Conservation (phyloP, 1,284 basidiomycete genomes). For the Somion occarium region DNA sequence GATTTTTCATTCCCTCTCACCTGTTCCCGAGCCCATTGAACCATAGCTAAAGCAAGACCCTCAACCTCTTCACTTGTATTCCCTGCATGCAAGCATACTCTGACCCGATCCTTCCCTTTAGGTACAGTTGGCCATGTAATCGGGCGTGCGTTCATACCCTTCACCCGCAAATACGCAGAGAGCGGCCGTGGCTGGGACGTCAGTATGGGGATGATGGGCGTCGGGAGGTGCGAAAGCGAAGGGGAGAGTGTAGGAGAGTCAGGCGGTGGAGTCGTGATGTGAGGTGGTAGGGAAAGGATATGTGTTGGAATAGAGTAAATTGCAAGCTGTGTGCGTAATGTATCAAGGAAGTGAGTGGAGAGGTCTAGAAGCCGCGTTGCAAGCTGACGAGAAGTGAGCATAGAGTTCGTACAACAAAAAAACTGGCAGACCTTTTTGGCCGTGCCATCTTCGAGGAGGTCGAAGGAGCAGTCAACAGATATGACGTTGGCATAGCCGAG, state of each 20-base stretch:
- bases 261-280: conserved; percentile 16
- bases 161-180: conserved; percentile 54
- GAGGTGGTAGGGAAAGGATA: conserved; percentile 37
- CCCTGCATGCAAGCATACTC: conserved; percentile 79
- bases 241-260: conserved; percentile 11
- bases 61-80: conserved; percentile 67
- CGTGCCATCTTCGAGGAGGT: conserved; percentile 68
- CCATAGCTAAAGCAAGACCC: conserved; percentile 36
- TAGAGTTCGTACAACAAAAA: conserved; percentile 12
- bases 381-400: conserved; percentile 36
- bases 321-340: conserved; percentile 31
- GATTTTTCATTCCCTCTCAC: conserved; percentile 1
- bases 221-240: conserved; percentile 21
- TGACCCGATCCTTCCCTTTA: conserved; percentile 75
- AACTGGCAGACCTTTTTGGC: conserved; percentile 43
- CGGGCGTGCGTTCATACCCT: conserved; percentile 69
- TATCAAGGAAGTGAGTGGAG: conserved; percentile 33
- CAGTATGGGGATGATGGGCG: conserved; percentile 85
- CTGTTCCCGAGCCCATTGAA: conserved; percentile 27
- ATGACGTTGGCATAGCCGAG: conserved; percentile 73
- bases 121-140: conserved; percentile 86
- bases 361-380: conserved; percentile 36
- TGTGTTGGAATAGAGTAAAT: conserved; percentile 31
- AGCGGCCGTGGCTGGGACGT: conserved; percentile 72
- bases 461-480: conserved; percentile 74